Base-by-base conservation (phyloP, 2,329 filamentous ascomycete genomes). In the Metarhizium album region DNA sequence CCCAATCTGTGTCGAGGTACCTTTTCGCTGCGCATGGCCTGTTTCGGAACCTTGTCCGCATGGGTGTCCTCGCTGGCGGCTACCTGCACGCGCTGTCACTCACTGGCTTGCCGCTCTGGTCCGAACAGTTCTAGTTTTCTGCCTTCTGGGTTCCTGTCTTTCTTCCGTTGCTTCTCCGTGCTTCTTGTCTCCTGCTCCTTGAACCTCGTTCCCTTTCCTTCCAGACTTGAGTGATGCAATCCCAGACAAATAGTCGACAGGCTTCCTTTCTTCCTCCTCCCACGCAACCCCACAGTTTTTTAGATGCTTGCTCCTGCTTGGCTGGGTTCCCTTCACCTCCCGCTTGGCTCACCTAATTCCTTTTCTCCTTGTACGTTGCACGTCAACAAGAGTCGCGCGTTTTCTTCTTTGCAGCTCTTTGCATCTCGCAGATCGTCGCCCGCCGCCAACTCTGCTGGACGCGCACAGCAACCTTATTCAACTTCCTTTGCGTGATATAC, bases 341-440 rank as follows among this genome's bases (percentile, higher is more conserved):
- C 53, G 47, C 57, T 40, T 49, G 46, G 52, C 52, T 53, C 54
- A 50, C 54, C 50, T 54, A 55, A 55, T 58, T 62, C 59, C 60
- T 58, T 60, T 61, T 57, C 55, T 53, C 54, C 52, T 45, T 50
- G 52, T 59, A 57, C 58, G 59, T 59, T 55, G 55, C 57, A 58
- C 56, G 52, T 53, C 49, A 53, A 53, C 53, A 53, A 54, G 48
- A 51, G 51, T 53, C 55, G 55, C 55, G 55, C 54, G 27, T 54
- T 51, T 52, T 51, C 46, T 33, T 45, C 48, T 53, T 29, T 51
- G 42, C 49, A 51, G 23, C 46, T 49, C 48, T 50, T 50, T 47
- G 16, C 37, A 29, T 42, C n/a, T 53, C 27, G 11, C 33, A 22
- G 23, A 18, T 38, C 33, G 46, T 47, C 52, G 49, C 52, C 40